Evolutionary conservation across 768 basidiomycete genomes (phyloP).

Genomic region (Leccinum ochraceum): DNA sequence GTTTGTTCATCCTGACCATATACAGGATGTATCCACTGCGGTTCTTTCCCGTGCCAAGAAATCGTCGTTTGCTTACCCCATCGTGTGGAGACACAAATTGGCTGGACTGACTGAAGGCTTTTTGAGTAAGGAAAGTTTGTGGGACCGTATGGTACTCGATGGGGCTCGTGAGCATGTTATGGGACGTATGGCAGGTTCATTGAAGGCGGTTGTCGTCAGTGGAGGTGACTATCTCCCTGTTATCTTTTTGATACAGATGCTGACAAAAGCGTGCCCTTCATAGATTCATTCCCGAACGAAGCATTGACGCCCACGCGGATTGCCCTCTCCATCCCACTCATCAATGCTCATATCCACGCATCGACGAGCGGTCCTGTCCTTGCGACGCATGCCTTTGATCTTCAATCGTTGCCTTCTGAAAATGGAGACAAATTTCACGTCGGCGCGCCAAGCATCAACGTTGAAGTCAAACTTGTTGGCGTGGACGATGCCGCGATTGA

Average conservation of each 20-base stretch:
- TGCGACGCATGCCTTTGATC: conserved; percentile 80
- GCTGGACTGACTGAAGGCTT: conserved; percentile 71
- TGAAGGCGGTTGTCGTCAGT: conserved; percentile 71
- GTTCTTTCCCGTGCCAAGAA: conserved; percentile 58
- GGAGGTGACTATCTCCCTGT: conserved; percentile 52
- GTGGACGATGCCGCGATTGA: conserved; percentile 69
- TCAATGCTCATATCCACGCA: conserved; percentile 62
- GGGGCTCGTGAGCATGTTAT: conserved; percentile 59
- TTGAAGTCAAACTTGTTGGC: conserved; percentile 77
- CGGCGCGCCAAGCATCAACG: conserved; percentile 83
- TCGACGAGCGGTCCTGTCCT: conserved; percentile 75
- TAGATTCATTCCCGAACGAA: conserved; percentile 52
- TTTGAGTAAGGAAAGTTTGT: conserved; percentile 74
- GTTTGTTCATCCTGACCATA: conserved; percentile 68
- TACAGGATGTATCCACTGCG: conserved; percentile 51
- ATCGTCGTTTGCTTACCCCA: conserved; percentile 52
- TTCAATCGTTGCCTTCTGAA: conserved; percentile 66
- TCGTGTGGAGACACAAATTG: conserved; percentile 81
- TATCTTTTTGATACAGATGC: background rate
- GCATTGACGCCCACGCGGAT: conserved; percentile 65
- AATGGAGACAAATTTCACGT: conserved; percentile 44
- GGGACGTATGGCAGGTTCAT: conserved; percentile 57
- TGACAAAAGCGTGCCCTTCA: background rate
- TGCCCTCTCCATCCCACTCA: conserved; percentile 74
- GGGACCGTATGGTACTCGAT: conserved; percentile 81